Percentiles rank a stretch among this genome's conserved stretches.
Conservation (phyloP, 73 alveolate genomes). For the Strombidium stylifer region DNA sequence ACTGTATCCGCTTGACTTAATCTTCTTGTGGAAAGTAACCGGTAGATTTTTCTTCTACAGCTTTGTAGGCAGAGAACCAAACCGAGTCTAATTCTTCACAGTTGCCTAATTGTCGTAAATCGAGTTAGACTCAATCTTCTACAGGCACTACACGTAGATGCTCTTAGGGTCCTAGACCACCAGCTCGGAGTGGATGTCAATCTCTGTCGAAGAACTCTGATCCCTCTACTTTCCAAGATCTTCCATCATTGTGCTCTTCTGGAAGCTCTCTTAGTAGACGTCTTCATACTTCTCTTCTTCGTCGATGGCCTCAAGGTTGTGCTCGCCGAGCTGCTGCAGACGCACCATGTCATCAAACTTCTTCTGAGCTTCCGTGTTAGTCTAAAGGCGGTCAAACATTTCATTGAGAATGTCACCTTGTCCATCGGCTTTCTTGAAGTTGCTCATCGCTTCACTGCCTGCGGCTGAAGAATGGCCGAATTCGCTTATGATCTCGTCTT, state of each 20-base stretch:
- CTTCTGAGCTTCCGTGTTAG: too few species aligned
- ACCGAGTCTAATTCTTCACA: too few species aligned
- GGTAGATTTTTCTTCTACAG: conserved; percentile 52
- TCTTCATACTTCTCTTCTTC: not conserved
- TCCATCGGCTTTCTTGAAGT: too few species aligned
- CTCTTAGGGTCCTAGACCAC: too few species aligned
- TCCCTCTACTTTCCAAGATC: not conserved
- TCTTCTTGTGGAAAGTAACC: conserved; percentile 73
- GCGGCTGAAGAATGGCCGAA: too few species aligned
- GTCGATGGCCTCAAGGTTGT: not conserved
- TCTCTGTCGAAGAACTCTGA: too few species aligned
- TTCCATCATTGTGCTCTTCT: not conserved
- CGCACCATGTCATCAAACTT: not conserved
- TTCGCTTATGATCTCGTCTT: not conserved
- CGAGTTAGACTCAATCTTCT: conserved; percentile 37
- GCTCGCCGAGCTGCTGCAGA: not conserved
- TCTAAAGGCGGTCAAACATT: too few species aligned
- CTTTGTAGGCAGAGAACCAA: conserved; percentile 15
- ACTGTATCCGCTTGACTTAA: conserved; percentile 69
- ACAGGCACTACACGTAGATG: conserved; percentile 27
- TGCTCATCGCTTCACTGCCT: too few species aligned
- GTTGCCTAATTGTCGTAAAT: too few species aligned
- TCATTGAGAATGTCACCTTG: too few species aligned
- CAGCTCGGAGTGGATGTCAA: too few species aligned
- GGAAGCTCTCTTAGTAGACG: not conserved